Percentiles rank a stretch among this genome's conserved stretches.
phyloP scores from a whole-genome alignment of 2,329 filamentous ascomycete genomes.

The Penicillium italicum region DNA sequence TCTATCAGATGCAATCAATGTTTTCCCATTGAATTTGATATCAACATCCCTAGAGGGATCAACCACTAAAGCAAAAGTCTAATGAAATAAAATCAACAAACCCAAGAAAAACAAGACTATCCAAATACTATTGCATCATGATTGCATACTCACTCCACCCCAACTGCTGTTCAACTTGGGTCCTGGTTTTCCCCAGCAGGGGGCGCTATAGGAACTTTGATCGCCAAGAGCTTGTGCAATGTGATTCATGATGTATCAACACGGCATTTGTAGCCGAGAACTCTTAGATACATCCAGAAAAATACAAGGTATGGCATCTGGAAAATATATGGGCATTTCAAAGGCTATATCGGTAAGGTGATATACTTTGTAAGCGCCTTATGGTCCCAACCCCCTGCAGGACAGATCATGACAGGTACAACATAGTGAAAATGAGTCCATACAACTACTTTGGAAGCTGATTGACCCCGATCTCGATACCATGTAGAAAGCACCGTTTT shows the following conservation, averaged over 20 bases:
- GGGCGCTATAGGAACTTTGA: neutral
- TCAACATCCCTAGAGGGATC: neutral
- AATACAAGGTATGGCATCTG: neutral
- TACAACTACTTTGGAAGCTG: neutral
- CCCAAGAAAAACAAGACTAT: neutral
- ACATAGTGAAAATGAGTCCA: neutral
- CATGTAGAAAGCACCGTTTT: neutral
- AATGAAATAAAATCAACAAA: neutral
- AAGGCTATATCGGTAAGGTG: neutral
- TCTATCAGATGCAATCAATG: neutral
- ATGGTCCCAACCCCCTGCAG: neutral
- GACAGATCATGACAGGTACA: neutral
- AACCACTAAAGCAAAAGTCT: neutral
- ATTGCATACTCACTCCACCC: neutral
- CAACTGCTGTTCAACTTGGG: neutral
- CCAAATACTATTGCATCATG: neutral
- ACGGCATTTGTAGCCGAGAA: neutral
- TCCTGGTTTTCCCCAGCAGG: constrained; percentile 2
- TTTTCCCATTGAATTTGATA: neutral
- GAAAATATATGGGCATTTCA: neutral
- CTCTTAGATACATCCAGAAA: neutral
- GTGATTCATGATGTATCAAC: constrained; percentile 1
- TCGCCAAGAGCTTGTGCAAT: constrained; percentile 7
- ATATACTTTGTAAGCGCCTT: constrained; percentile 4
- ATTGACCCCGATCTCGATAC: neutral